Percentiles rank a stretch among this genome's conserved stretches.
Conservation (phyloP, 2,329 filamentous ascomycete genomes). For the Colletotrichum salicis region DNA sequence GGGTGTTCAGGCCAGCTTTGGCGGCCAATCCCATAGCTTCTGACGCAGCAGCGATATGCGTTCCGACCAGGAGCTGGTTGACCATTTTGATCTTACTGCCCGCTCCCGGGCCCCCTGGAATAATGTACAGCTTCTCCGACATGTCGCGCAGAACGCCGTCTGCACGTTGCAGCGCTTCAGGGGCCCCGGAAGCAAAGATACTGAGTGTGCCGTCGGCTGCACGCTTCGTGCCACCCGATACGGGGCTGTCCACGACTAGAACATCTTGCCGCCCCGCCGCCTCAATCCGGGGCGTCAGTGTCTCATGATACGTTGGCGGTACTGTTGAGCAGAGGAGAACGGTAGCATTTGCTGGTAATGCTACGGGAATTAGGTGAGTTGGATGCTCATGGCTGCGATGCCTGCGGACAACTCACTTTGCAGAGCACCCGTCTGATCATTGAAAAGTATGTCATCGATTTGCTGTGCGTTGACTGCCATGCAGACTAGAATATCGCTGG, state of each 20-base stretch:
- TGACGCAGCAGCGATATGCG: slow-evolving; percentile 61
- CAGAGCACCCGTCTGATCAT: slow-evolving; percentile 40
- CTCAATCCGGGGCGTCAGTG: slow-evolving; percentile 25
- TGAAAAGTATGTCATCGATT: slow-evolving; percentile 46
- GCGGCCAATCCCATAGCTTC: slow-evolving; percentile 65
- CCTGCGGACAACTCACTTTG: slow-evolving; percentile 17
- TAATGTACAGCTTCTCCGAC: slow-evolving; percentile 65
- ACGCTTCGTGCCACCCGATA: slow-evolving; percentile 75
- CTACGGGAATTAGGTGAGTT: slow-evolving; percentile 11
- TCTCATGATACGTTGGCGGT: slow-evolving; percentile 42
- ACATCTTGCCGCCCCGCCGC: slow-evolving; percentile 30
- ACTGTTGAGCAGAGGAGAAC: slow-evolving; percentile 49
- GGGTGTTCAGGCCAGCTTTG: slow-evolving; percentile 55
- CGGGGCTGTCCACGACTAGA: slow-evolving; percentile 75
- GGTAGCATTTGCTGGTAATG: slow-evolving; percentile 31
- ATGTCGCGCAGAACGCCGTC: slow-evolving; percentile 66
- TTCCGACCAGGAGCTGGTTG: slow-evolving; percentile 62
- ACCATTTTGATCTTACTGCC: slow-evolving; percentile 66
- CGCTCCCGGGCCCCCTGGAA: slow-evolving; percentile 59
- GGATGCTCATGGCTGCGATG: neutral
- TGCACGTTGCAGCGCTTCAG: slow-evolving; percentile 61
- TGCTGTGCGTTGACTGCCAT: slow-evolving; percentile 51
- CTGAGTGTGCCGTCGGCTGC: slow-evolving; percentile 77
- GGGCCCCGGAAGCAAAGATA: slow-evolving; percentile 69
- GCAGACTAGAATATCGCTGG: slow-evolving; percentile 45